Evolutionary conservation across 805 yeast genomes (phyloP), one percentile per base, ranked within the genome.

Genomic region (Lipomyces anomalus): DNA sequence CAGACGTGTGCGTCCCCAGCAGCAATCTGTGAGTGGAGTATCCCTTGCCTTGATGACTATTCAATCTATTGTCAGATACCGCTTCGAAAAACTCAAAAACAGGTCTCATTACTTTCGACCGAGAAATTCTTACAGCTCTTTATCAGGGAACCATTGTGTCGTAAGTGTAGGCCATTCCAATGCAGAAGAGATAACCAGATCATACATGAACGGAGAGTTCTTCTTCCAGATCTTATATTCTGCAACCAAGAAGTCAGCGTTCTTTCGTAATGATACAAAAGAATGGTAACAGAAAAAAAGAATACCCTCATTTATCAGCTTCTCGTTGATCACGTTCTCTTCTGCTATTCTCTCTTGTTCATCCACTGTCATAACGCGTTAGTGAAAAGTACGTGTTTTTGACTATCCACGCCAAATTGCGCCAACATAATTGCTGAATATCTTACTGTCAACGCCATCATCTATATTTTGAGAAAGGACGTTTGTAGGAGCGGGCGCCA

Each of bases 141-240:
- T 61, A 52, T 80, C 85, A 1, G 85, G 85, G 35, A 80, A 67
- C 75, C 81, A 79, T 57, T 78, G 78, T 6, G 76, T 73, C 1
- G 81, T 69, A 36, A 75, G 57, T 5, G 82, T 75, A 5, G 85
- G 85, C 84, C 84, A 80, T 18, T 76, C 66, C n/a, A 79, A 64
- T 6, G 79, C 65, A 16, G 73, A 64, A 1, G 82, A 74, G 30
- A 71, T 67, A 22, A 80, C 59, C 38, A 73, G 69, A 50, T 74
- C 78, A 61, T 80, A 80, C 22, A 79, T 61, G 28, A 70, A 67
- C 4, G 76, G 79, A 1, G 79, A 63, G 56, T 80, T 79, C 55
- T 80, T 80, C 65, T 79, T 78, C 82, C 83, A 80, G 20, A 68
- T 65, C 16, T 72, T 61, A 61, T 79, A 80, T 43, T 74, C 74